phyloP scores from a whole-genome alignment of 2,329 filamentous ascomycete genomes.

The Nemania diffusa region DNA sequence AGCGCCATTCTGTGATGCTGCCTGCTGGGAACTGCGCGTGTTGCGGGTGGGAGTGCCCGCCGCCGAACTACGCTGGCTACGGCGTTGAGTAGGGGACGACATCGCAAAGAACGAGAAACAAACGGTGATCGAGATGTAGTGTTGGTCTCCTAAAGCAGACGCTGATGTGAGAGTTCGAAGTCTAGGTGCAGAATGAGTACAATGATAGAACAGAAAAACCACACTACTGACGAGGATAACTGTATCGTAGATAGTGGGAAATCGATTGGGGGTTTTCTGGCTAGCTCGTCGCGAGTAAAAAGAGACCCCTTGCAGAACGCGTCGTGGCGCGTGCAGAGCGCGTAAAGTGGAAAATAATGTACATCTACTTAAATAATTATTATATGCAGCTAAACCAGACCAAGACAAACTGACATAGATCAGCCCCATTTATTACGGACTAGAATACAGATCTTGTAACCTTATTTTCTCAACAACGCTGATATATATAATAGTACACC shows the following conservation, averaged over 20 bases:
- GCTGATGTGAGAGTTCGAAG: conserved; percentile 13
- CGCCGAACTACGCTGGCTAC: conserved; percentile 66
- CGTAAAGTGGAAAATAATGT: conserved; percentile 49
- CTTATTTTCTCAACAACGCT: too few relatives aligned
- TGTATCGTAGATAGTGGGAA: conserved; percentile 1
- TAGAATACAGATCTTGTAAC: too few relatives aligned
- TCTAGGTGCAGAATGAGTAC: not conserved
- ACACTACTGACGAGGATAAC: not conserved
- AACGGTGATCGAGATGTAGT: not conserved
- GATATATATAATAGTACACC: too few relatives aligned
- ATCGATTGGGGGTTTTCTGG: conserved; percentile 19
- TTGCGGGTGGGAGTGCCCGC: conserved; percentile 65
- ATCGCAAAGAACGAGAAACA: conserved; percentile 53
- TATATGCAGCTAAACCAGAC: conserved; percentile 7
- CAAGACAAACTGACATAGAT: not conserved
- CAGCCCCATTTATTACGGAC: too few relatives aligned
- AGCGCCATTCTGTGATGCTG: conserved; percentile 44
- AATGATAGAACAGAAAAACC: conserved; percentile 4
- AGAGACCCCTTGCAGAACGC: conserved; percentile 39
- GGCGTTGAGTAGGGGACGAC: conserved; percentile 68
- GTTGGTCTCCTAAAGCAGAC: not conserved
- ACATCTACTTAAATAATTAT: conserved; percentile 16
- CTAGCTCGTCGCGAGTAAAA: conserved; percentile 39
- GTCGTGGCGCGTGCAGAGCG: conserved; percentile 44
- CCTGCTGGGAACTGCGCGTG: conserved; percentile 62